A percentile compares a stretch with the other conserved stretches of the same genome.
Conservation (phyloP, 441 rosid genomes). For the Populus hybrid region DNA sequence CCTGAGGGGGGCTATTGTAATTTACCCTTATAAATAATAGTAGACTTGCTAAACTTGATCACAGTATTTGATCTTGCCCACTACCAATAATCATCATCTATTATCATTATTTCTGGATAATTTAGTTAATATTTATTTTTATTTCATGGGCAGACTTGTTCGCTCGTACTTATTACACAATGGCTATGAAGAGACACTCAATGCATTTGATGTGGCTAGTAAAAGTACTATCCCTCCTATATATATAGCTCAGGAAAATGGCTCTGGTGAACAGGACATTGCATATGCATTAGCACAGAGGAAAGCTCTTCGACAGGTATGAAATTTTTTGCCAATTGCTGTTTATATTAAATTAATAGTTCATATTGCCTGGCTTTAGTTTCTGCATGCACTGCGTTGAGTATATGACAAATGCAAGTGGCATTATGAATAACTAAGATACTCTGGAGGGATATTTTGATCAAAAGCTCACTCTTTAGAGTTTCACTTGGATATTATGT, state of each 20-base stretch:
- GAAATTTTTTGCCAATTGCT: conserved; percentile 10
- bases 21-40: neutral
- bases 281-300: conserved; percentile 73
- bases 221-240: conserved; percentile 73
- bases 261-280: conserved; percentile 55
- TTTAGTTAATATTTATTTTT: neutral
- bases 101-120: neutral
- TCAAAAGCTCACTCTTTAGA: neutral
- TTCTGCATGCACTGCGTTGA: neutral
- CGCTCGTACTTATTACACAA: conserved; percentile 87
- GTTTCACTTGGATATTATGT: neutral
- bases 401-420: neutral
- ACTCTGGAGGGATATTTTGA: neutral
- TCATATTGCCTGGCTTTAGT: neutral
- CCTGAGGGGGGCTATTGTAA: neutral
- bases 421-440: neutral
- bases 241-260: conserved; percentile 56
- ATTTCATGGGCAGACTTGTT: conserved; percentile 60
- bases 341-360: neutral
- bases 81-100: neutral
- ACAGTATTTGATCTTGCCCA: neutral
- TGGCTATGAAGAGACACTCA: conserved; percentile 89
- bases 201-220: conserved; percentile 79
- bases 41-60: neutral
- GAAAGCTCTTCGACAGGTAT: conserved; percentile 79